phyloP scores from a whole-genome alignment of 495 filamentous ascomycete genomes.

The Neurospora pannonica region DNA sequence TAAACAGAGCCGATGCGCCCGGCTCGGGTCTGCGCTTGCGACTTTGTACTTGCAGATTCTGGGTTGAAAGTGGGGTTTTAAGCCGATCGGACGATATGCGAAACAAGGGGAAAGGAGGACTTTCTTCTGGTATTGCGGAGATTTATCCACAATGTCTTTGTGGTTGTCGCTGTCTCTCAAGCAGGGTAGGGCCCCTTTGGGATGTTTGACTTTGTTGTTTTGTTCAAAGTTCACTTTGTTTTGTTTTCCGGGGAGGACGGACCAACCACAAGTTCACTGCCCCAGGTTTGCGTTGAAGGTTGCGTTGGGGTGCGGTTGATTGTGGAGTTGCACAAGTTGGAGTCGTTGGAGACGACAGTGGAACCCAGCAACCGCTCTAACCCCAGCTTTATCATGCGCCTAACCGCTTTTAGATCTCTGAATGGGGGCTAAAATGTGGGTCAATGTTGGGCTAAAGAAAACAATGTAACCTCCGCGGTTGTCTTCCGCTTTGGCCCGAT shows the following conservation, averaged over 20 bases:
- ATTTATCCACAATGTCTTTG: not conserved
- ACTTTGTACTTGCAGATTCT: not conserved
- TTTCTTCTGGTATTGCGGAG: not conserved
- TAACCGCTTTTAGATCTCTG: not conserved
- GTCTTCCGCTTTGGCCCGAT: no score
- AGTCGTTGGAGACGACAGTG: not conserved
- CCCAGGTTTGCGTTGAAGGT: not conserved
- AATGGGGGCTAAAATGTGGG: not conserved
- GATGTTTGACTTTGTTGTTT: not conserved
- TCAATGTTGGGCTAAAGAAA: not conserved
- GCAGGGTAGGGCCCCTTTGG: not conserved
- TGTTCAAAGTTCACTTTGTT: not conserved
- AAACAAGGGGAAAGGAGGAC: not conserved
- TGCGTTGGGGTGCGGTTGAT: not conserved
- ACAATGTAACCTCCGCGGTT: no score
- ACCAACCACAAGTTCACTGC: not conserved
- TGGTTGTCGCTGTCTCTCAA: not conserved
- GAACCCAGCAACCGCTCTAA: not conserved
- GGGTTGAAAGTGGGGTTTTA: not conserved
- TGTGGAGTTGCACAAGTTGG: not conserved
- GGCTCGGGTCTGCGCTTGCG: not conserved
- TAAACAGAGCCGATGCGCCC: not conserved
- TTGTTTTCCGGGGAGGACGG: not conserved
- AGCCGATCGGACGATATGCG: not conserved
- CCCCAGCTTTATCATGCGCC: not conserved